Evolutionary conservation across 108 stramenopile genomes (phyloP), one percentile per base, ranked within the genome.

Genomic region (Pelagomonas calceolata): DNA sequence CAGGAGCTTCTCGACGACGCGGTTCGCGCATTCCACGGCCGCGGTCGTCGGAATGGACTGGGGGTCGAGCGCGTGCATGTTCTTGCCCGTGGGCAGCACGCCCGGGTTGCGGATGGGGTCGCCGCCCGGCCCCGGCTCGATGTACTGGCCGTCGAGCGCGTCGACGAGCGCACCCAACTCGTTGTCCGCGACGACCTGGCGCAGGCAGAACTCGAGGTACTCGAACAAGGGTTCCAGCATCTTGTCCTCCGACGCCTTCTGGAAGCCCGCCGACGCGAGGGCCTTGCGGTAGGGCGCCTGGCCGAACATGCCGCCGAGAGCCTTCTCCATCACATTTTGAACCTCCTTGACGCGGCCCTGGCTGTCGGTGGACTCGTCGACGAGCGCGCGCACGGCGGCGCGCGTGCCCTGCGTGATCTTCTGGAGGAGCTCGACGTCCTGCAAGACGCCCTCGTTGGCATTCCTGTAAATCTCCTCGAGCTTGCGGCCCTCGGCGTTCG

Each of bases 101-200:
- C 92, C 93, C 16, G 95, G 95, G 84, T 96, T 96, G 46, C 95
- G 90, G 83, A 96, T 96, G 21, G 95, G 95, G 79, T 96, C 95
- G 67, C 95, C 95, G 82, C 95, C 95, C 32, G 95, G 95, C 32
- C 92, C 95, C 65, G 95, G 95, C 85, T 87, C 85, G 69, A 96
- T 87, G 89, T 92, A 96, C 66, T 92, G 78, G 66, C 95, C 95
- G 75, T 96, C 91, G 36, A 96, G 84, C 18, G 94, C 87, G 75
- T 89, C 85, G 87, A 94, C 87, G 64, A 96, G 90, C 30, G 91
- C 93, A 66, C 90, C 88, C 66, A 96, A 89, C 77, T 96, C 95
- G 80, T 96, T 93, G 82, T 96, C 88, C n/a, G 92, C 92, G 73
- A 95, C 93, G 66, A 96, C 84, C 82, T 96, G 95, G 81, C 92